Evolutionary conservation across 176 grass and related monocot species (phyloP).

Genomic region (Dactylis glomerata): DNA sequence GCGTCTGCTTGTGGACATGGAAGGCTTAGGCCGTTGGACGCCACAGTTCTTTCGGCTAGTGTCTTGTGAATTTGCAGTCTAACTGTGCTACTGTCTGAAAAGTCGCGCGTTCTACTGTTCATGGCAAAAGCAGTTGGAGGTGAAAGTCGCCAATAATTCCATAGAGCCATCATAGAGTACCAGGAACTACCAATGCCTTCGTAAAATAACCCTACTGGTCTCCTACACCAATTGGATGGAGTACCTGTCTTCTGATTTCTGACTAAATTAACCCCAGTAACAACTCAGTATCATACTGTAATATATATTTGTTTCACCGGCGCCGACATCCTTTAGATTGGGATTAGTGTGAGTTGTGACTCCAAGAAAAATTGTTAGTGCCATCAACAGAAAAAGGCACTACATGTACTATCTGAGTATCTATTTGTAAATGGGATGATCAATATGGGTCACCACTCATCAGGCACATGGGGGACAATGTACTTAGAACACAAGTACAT

Average conservation of each 20-base stretch:
- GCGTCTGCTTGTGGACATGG: neutral
- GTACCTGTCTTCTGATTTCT: neutral
- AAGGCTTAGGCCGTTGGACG: neutral
- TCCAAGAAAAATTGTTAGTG: neutral
- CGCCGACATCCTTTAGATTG: neutral
- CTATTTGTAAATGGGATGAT: neutral
- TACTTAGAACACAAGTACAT: neutral
- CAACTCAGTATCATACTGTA: neutral
- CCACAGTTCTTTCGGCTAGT: neutral
- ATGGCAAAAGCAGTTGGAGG: neutral
- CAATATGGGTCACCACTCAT: neutral
- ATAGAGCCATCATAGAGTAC: neutral
- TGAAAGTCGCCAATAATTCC: constrained; percentile 32
- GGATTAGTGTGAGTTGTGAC: neutral
- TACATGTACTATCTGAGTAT: neutral
- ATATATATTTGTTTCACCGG: neutral
- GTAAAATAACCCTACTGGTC: neutral
- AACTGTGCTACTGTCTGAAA: constrained; percentile 1
- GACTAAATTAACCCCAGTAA: neutral
- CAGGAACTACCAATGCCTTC: neutral
- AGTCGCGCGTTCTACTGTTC: constrained; percentile 19
- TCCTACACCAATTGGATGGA: neutral
- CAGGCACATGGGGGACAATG: neutral
- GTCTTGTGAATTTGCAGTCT: neutral
- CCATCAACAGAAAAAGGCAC: neutral